A percentile compares a stretch with the other conserved stretches of the same genome.
Conservation (phyloP, 495 filamentous ascomycete genomes). For the Xylaria acuta region DNA sequence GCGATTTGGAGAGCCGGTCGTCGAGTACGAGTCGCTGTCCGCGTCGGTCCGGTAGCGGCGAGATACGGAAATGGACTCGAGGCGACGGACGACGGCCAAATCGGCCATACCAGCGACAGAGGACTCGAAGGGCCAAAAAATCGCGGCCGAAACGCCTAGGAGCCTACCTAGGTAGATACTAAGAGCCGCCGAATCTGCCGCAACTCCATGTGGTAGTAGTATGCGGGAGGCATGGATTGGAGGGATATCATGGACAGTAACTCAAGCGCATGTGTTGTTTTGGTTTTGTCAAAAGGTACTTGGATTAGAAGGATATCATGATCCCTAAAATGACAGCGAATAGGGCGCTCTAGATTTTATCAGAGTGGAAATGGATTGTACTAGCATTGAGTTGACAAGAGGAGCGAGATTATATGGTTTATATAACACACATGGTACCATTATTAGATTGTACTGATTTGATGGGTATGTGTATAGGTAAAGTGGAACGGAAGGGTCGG, state of each 20-base stretch:
- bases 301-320: neutral
- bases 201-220: too few relatives aligned
- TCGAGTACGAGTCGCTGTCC: too few relatives aligned
- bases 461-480: neutral
- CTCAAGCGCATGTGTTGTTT: neutral
- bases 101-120: neutral
- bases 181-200: too few relatives aligned
- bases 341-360: neutral
- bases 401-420: neutral
- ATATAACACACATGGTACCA: neutral
- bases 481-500: neutral
- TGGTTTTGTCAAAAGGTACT: neutral
- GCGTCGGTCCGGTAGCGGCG: too few relatives aligned
- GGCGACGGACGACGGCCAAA: neutral
- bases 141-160: too few relatives aligned
- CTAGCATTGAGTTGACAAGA: neutral
- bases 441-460: neutral
- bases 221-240: too few relatives aligned
- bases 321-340: neutral
- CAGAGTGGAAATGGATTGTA: neutral
- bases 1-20: too few relatives aligned
- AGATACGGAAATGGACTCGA: neutral
- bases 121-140: too few relatives aligned
- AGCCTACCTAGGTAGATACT: too few relatives aligned
- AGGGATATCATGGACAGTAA: neutral